Percentiles rank a stretch among this genome's conserved stretches.
Evolutionary conservation across 192 early-diverging fungal species (phyloP).

Genomic region (Thamnidium elegans): DNA sequence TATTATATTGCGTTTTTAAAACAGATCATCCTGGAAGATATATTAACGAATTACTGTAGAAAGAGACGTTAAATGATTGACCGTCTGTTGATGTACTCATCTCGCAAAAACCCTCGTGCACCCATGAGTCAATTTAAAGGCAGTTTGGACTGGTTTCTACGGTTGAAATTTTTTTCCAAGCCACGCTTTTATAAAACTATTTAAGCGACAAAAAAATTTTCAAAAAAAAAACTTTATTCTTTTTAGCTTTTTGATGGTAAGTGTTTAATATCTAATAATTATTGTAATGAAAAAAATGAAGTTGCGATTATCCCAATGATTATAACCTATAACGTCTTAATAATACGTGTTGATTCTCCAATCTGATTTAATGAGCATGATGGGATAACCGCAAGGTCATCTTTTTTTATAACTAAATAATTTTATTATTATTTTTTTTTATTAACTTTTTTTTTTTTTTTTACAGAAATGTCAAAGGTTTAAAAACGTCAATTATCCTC

Average conservation of each 20-base stretch:
- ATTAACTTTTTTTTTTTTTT: too few species aligned
- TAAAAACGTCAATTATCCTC: too few species aligned
- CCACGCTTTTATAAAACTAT: background rate
- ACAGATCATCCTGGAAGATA: too few species aligned
- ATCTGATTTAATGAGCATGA: conserved; percentile 19
- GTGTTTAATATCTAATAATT: conserved; percentile 1
- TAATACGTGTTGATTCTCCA: conserved; percentile 10
- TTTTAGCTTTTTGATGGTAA: background rate
- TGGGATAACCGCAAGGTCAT: background rate
- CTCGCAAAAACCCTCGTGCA: background rate
- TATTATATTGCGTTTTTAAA: too few species aligned
- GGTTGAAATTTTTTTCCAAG: conserved; percentile 3
- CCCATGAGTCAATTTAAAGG: conserved; percentile 7
- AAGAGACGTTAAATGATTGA: too few species aligned
- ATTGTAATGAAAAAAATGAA: background rate
- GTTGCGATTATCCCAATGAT: conserved; percentile 1
- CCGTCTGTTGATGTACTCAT: too few species aligned
- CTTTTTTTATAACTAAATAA: background rate
- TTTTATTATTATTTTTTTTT: too few species aligned
- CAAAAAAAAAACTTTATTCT: background rate
- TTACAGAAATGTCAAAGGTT: too few species aligned
- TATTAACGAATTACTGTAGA: too few species aligned
- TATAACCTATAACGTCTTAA: conserved; percentile 5
- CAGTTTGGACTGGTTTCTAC: background rate
- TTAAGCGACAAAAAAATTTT: background rate